A percentile compares a stretch with the other conserved stretches of the same genome.
These are phyloP conservation scores for Sclerotinia nivalis DNA, from an alignment of 2,329 filamentous ascomycete genomes.

Conservation along the genomic window DNA sequence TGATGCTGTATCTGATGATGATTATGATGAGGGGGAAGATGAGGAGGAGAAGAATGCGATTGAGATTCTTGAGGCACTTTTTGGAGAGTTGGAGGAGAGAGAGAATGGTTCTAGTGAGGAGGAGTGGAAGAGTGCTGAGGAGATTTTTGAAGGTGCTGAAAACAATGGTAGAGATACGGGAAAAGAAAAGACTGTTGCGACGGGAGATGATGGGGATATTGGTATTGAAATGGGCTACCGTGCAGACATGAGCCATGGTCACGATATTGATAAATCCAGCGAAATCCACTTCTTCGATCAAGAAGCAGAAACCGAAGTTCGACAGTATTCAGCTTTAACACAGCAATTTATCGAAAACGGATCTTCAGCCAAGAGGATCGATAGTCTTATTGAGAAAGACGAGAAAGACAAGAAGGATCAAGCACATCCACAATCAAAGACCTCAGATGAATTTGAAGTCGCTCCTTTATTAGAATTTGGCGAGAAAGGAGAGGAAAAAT, in stretches of 20 bases:
- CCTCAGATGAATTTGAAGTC: fast-evolving
- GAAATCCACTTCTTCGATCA: neutral
- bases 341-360: neutral
- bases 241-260: too few species aligned
- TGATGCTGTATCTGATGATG: neutral
- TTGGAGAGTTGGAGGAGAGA: neutral
- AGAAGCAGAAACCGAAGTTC: neutral
- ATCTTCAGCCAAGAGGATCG: neutral
- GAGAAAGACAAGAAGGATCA: too few species aligned
- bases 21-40: neutral
- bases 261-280: neutral
- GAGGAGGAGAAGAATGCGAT: neutral
- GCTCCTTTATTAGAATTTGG: fast-evolving
- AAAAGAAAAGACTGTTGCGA: neutral
- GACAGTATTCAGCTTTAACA: neutral
- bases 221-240: neutral
- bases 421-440: neutral
- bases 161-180: neutral
- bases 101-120: neutral
- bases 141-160: neutral
- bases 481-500: neutral
- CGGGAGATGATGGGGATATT: neutral
- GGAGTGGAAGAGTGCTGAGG: neutral
- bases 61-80: neutral
- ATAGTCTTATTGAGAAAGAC: neutral